Conservation (phyloP, 2,329 filamentous ascomycete species). For the Trichoderma atroviride region DNA sequence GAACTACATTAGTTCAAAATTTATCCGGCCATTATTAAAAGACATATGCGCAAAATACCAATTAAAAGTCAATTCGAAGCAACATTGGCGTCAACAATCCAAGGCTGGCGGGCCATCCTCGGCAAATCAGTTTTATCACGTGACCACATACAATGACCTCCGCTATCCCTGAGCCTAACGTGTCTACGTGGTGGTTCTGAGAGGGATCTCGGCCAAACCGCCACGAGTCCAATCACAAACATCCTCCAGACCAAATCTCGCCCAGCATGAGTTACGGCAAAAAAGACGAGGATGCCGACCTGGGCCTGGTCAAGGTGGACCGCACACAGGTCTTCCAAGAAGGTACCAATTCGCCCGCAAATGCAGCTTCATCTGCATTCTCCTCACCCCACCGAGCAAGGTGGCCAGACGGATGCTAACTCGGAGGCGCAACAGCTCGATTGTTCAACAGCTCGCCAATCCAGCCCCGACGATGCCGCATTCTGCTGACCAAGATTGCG, state of each 20-base stretch:
- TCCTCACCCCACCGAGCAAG: constrained; percentile 32
- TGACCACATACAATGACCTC: constrained; percentile 36
- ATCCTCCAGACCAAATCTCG: constrained; percentile 39
- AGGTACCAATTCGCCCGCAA: constrained; percentile 60
- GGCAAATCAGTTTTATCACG: constrained; percentile 35
- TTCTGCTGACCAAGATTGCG: constrained; percentile 95
- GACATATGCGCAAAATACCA: not conserved
- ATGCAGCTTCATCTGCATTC: constrained; percentile 25
- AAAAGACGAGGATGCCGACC: constrained; percentile 97
- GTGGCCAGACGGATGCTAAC: constrained; percentile 39
- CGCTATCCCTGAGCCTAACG: constrained; percentile 40
- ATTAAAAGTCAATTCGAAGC: not conserved
- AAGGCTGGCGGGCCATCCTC: constrained; percentile 17
- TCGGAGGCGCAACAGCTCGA: constrained; percentile 66
- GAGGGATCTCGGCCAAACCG: constrained; percentile 37
- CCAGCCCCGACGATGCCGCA: constrained; percentile 94
- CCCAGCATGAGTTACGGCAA: constrained; percentile 93
- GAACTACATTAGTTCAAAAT: not conserved
- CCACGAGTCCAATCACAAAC: constrained; percentile 40
- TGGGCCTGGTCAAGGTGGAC: constrained; percentile 93
- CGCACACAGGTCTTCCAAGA: constrained; percentile 98
- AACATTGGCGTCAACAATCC: not conserved
- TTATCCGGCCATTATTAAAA: not conserved
- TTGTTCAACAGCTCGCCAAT: constrained; percentile 98
- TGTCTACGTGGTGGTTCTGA: constrained; percentile 47